Evolutionary conservation across 805 yeast species (phyloP).

Genomic region (Kazachstania taianensis): DNA sequence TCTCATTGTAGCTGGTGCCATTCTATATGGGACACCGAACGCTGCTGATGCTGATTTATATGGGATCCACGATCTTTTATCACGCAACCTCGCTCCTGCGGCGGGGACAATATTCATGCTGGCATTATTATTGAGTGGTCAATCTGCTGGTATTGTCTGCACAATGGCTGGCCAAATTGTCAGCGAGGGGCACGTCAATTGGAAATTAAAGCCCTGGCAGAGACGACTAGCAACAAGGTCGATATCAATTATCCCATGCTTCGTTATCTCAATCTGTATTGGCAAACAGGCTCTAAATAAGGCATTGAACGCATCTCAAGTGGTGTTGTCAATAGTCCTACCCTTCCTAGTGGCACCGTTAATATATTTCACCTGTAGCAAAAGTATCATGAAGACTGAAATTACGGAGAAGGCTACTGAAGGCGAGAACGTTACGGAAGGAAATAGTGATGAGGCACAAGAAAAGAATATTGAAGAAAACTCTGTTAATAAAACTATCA

Average conservation of each 20-base stretch:
- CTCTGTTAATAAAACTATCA: constrained; percentile 25
- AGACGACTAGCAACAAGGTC: constrained; percentile 69
- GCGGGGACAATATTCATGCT: constrained; percentile 81
- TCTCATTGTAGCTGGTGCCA: constrained; percentile 70
- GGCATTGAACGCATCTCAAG: constrained; percentile 80
- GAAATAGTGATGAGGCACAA: constrained; percentile 9
- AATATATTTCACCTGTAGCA: constrained; percentile 67
- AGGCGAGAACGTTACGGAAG: too few species aligned
- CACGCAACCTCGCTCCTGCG: constrained; percentile 51
- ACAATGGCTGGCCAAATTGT: constrained; percentile 92
- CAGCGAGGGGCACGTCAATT: constrained; percentile 78
- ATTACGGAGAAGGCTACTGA: constrained; percentile 14
- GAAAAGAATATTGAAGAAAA: constrained; percentile 12
- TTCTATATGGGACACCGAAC: constrained; percentile 59
- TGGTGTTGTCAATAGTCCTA: constrained; percentile 66
- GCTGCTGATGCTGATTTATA: constrained; percentile 74
- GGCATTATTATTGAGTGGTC: constrained; percentile 77
- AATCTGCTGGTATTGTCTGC: constrained; percentile 86
- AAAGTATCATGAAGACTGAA: constrained; percentile 55
- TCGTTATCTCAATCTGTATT: constrained; percentile 56
- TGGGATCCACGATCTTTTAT: constrained; percentile 59
- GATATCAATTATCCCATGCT: constrained; percentile 73
- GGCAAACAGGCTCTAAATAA: constrained; percentile 64
- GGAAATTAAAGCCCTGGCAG: constrained; percentile 74
- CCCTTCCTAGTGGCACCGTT: constrained; percentile 83